Percentiles rank a stretch among this genome's conserved stretches.
Evolutionary conservation across 371 early-diverging fungal species (phyloP).

Genomic region (Rhizoclosmatium hyalinum): DNA sequence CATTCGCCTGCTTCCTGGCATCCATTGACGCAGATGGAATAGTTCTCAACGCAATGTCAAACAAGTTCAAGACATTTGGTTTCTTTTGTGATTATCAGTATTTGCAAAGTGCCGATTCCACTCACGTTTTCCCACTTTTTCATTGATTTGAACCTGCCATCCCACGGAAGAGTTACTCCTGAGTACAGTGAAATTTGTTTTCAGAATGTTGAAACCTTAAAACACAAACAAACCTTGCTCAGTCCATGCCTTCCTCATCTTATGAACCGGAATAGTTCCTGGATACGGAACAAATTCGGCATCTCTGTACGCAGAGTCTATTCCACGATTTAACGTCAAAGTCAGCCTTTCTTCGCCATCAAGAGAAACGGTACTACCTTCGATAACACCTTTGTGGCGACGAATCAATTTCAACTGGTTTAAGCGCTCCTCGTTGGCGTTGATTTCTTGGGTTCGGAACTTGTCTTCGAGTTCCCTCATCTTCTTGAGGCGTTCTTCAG

Average conservation of each 20-base stretch:
- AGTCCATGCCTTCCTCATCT: constrained; percentile 42
- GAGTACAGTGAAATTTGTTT: not conserved
- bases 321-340: constrained; percentile 3
- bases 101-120: not conserved
- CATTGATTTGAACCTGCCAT: constrained; percentile 45
- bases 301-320: constrained; percentile 25
- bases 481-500: constrained; percentile 43
- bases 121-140: constrained; percentile 19
- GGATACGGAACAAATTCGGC: constrained; percentile 59
- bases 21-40: not conserved
- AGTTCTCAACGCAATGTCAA: constrained; percentile 48
- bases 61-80: constrained; percentile 54
- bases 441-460: constrained; percentile 40
- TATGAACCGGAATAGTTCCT: constrained; percentile 44
- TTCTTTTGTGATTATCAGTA: not conserved
- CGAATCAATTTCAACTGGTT: constrained; percentile 38
- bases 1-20: not conserved
- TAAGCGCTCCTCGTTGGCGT: constrained; percentile 51
- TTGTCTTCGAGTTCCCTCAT: constrained; percentile 35
- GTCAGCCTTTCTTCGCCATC: not conserved
- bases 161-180: constrained; percentile 51
- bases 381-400: constrained; percentile 14
- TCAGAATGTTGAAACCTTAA: not conserved
- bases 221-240: constrained; percentile 44
- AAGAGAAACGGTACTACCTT: constrained; percentile 22